Evolutionary conservation across 768 basidiomycete genomes (phyloP).

Genomic region (Panellus pusillus): DNA sequence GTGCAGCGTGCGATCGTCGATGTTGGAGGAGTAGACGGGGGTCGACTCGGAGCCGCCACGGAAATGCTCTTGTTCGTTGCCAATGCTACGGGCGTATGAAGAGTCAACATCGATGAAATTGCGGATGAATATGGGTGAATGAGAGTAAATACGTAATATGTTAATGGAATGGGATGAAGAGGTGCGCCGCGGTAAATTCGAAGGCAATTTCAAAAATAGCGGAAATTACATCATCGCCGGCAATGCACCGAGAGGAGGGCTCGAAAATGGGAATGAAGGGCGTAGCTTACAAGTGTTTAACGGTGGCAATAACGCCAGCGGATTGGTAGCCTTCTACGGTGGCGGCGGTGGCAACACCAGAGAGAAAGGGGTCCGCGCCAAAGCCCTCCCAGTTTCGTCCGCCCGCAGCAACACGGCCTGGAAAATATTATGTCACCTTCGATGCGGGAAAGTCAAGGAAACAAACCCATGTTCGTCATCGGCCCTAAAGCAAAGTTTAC

Average conservation of each 20-base stretch:
- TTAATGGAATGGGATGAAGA: not conserved
- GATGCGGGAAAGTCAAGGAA: not conserved
- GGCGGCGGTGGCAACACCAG: conserved; percentile 38
- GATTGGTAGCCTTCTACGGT: conserved; percentile 39
- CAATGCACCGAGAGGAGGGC: not conserved
- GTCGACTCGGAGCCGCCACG: conserved; percentile 5
- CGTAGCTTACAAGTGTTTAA: conserved; percentile 29
- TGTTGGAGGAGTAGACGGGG: conserved; percentile 29
- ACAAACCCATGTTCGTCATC: conserved; percentile 20
- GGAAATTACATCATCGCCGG: too few relatives aligned
- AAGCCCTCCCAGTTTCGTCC: conserved; percentile 51
- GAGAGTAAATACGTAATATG: not conserved
- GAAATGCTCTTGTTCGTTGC: conserved; percentile 24
- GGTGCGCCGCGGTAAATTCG: not conserved
- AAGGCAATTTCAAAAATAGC: too few relatives aligned
- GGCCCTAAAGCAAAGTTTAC: conserved; percentile 27
- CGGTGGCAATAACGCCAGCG: conserved; percentile 36
- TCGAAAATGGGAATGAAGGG: not conserved
- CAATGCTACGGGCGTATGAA: conserved; percentile 8
- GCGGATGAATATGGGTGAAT: too few relatives aligned
- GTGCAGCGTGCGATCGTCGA: conserved; percentile 42
- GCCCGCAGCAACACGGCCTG: not conserved
- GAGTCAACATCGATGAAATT: too few relatives aligned
- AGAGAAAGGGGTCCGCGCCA: conserved; percentile 41
- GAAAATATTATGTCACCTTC: not conserved